Evolutionary conservation across 2,329 filamentous ascomycete species (phyloP), one percentile per base, ranked within the genome.

Genomic region (Tolypocladium paradoxum): DNA sequence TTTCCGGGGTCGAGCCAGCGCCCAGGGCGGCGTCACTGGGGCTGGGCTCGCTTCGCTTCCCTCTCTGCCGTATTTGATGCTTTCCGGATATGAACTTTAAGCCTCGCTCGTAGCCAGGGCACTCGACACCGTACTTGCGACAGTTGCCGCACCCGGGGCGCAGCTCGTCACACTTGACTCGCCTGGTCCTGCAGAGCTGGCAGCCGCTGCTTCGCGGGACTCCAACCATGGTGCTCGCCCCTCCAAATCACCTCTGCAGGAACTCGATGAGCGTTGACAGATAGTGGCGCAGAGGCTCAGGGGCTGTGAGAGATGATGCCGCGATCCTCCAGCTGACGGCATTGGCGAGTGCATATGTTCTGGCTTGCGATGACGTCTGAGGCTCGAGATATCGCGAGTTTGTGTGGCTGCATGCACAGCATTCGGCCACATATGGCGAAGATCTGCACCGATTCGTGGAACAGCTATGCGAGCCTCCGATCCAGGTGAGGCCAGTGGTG

Each of bases 111-210:
- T 71, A 73, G n/a, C 70, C 71, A 6, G 70, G 68, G 52, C 69
- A 73, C 8, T 61, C 60, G 24, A 61, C 65, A 36, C 69, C 68
- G 54, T 72, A 72, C 50, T 63, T 69, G 51, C 61, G 54, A 58
- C 71, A 73, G 51, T 73, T 73, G 27, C 60, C 62, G 52, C 71
- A 73, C 51, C 60, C 63, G 12, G 74, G 75, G 12, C 65, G 68
- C 24, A 57, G 62, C 60, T 76, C 68, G 58, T 78, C 75, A 56
- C 76, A 77, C 64, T 74, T 70, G 54, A 73, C 66, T 48, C 67
- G 67, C 52, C 71, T 65, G 60, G 66, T 69, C 54, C 69, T 65
- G 60, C 71, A 73, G 38, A 72, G 62, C 52, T 65, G 64, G 58
- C 72, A 74, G 56, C 62, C 64, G 55, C 61, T 68, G 57, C 65